phyloP scores from a whole-genome alignment of 306 rosid species.

The Vigna radiata region DNA sequence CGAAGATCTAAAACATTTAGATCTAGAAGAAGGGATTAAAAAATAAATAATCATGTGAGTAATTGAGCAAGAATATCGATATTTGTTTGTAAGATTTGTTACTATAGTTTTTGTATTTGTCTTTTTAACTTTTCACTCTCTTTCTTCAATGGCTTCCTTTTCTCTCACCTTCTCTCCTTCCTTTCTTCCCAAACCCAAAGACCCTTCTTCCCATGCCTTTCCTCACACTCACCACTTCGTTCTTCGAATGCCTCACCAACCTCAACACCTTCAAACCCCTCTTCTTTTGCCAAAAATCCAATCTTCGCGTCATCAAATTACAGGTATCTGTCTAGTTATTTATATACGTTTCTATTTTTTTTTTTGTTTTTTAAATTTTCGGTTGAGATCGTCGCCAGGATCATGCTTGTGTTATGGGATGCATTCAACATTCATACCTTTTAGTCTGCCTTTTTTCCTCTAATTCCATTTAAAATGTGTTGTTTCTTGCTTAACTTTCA shows the following conservation, averaged over 20 bases:
- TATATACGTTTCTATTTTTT: background rate
- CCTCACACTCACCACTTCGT: conserved; percentile 40
- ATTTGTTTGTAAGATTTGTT: background rate
- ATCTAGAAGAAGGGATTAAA: too few species aligned
- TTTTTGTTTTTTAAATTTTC: conserved; percentile 11
- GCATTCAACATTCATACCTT: background rate
- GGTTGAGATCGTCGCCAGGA: background rate
- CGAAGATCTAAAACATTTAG: too few species aligned
- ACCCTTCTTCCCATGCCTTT: conserved; percentile 33
- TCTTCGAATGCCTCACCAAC: conserved; percentile 31
- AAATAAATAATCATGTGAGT: too few species aligned
- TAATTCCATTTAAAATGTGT: background rate
- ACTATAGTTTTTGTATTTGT: background rate
- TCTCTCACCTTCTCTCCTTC: conserved; percentile 43
- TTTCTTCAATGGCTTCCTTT: conserved; percentile 43
- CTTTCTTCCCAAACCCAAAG: conserved; percentile 37
- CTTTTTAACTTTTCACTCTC: background rate
- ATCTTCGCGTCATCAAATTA: conserved; percentile 48
- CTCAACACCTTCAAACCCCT: conserved; percentile 45
- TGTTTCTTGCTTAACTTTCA: background rate
- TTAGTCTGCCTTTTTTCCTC: background rate
- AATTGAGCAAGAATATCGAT: too few species aligned
- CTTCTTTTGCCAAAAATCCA: conserved; percentile 49
- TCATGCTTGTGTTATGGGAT: background rate
- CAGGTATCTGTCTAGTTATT: conserved; percentile 49